Evolutionary conservation across 75 land plant genomes (phyloP).

Genomic region (Picea glauca): DNA sequence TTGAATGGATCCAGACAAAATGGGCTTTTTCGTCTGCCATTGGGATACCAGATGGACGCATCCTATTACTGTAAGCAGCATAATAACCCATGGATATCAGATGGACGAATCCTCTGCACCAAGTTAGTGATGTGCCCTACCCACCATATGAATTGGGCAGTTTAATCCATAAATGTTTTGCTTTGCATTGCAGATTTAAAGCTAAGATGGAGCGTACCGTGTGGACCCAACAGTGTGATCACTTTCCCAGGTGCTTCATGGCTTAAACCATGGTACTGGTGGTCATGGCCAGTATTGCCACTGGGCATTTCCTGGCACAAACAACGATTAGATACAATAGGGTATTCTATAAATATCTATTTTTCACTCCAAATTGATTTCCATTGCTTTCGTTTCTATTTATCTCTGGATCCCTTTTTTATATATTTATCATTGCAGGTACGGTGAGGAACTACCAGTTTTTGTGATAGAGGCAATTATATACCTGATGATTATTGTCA

Average conservation of each 20-base stretch:
- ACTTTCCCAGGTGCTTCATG: conserved; percentile 39
- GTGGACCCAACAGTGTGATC: conserved; percentile 46
- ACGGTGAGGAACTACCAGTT: no score
- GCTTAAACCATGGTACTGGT: conserved; percentile 56
- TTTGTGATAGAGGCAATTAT: no score
- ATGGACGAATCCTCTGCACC: no score
- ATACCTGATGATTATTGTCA: not conserved
- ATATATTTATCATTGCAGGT: no score
- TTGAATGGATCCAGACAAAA: conserved; percentile 26
- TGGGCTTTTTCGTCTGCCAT: conserved; percentile 32
- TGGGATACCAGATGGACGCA: conserved; percentile 52
- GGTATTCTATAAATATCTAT: conserved; percentile 13
- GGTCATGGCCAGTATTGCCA: conserved; percentile 48
- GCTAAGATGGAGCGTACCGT: conserved; percentile 41
- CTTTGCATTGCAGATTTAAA: conserved; percentile 26
- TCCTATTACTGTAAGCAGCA: conserved; percentile 24
- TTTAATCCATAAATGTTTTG: not conserved
- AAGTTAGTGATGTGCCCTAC: no score
- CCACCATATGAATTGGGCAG: no score
- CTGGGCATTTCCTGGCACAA: conserved; percentile 43
- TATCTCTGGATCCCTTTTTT: no score
- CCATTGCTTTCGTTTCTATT: no score
- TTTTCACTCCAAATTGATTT: not conserved
- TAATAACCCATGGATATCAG: no score
- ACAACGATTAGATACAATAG: conserved; percentile 27